Base-by-base conservation (phyloP, 345 rosid species). In the Eucalyptus globulus region DNA sequence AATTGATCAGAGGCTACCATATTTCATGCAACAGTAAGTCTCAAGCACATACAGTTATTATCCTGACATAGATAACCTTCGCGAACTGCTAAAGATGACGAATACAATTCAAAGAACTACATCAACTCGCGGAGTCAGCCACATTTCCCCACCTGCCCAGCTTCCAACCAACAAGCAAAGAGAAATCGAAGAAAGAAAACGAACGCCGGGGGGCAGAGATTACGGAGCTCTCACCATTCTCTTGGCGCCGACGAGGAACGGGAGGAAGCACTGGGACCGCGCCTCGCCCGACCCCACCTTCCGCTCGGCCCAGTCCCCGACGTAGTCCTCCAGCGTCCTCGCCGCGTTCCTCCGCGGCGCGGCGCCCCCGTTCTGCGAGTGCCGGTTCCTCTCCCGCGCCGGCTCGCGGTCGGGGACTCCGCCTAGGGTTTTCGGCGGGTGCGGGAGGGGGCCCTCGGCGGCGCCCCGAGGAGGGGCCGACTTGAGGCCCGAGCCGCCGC, bases 201-300 rank as follows among this genome's bases (percentile, higher is more conserved):
- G 60, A 80, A 49, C 89, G 76, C n/a, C 83, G 5, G 43, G 40
- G 27, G 43, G 43, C 47, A 37, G 27, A 76, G 83, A 76, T 37
- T 6, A 76, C 83, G 15, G 47, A 17, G 83, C 47, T 13, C 90
- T 87, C 49, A 96, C 99, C 95, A 94, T 87, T 91, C 92, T 96
- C 90, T 96, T 94, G 34, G 98, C 94, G 17, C 95, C 95, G 47
- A 91, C 93, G 9, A 97, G 97, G 88, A 97, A 97, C 24, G 99
- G 98, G 67, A 97, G 96, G 86, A 91, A 88, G 89, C 94, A 94
- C 65, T 40, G 90, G 40, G 96, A 92, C 81, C 90, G 90, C 0
- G 93, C 88, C 81, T 89, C 93, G 45, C 94, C 96, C 40, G 92
- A 91, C 69, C 93, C 96, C 89, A 93, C 90, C 92, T 94, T 94